A percentile compares a stretch with the other conserved stretches of the same genome.
Evolutionary conservation across 495 filamentous ascomycete species (phyloP).

Genomic region (Usnea hakonensis): DNA sequence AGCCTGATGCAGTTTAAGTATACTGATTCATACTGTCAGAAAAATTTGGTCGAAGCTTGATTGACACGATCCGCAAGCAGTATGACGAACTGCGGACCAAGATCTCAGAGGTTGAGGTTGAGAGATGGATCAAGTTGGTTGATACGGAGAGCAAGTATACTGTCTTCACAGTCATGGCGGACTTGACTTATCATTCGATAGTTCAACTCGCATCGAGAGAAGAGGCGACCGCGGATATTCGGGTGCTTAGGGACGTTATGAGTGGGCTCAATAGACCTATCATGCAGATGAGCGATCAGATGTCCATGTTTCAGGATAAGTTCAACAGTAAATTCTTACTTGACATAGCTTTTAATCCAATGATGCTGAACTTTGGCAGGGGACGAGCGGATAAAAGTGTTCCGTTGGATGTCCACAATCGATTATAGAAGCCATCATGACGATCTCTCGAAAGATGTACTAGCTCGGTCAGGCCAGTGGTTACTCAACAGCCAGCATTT

Average conservation of each 20-base stretch:
- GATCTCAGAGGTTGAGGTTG: background rate
- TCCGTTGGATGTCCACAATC: conserved; percentile 4
- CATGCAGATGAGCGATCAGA: background rate
- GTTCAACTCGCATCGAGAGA: background rate
- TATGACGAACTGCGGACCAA: background rate
- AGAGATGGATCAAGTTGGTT: background rate
- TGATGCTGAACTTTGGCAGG: background rate
- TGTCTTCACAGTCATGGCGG: background rate
- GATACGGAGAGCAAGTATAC: background rate
- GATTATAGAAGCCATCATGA: conserved; percentile 4
- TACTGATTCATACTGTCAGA: background rate
- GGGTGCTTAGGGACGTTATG: background rate
- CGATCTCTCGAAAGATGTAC: background rate
- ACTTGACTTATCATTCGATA: background rate
- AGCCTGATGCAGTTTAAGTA: too few relatives aligned
- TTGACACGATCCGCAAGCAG: background rate
- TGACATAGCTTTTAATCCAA: too few relatives aligned
- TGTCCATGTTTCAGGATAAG: background rate
- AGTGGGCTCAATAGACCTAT: background rate
- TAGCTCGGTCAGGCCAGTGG: background rate
- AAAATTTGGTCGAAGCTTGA: background rate
- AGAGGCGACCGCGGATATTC: background rate
- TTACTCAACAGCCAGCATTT: background rate
- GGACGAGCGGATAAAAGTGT: background rate
- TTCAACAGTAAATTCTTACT: background rate